These are phyloP conservation scores for Suillus tomentosus DNA, from an alignment of 768 basidiomycete genomes.

Conservation along the genomic window DNA sequence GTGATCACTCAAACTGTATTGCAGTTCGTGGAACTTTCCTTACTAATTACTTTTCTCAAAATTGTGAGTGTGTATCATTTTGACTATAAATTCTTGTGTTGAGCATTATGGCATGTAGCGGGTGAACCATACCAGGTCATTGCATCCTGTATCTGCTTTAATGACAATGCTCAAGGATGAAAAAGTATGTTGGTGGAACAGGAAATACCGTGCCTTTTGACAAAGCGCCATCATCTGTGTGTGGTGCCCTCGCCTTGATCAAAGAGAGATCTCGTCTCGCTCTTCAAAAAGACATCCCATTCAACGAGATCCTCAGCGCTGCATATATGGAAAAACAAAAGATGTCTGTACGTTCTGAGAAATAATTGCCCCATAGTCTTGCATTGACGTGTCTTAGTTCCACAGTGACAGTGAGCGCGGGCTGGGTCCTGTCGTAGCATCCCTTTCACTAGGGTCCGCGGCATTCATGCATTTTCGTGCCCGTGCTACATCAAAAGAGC, in stretches of 20 bases:
- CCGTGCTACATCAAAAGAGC: constrained; percentile 39
- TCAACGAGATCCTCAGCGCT: constrained; percentile 81
- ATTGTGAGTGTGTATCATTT: constrained; percentile 50
- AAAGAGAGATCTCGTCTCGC: constrained; percentile 52
- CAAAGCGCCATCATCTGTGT: constrained; percentile 58
- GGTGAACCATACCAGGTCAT: constrained; percentile 78
- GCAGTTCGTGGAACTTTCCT: constrained; percentile 69
- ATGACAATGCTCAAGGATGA: constrained; percentile 14
- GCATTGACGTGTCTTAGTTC: constrained; percentile 48
- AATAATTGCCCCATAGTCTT: constrained; percentile 3
- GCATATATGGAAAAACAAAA: constrained; percentile 86
- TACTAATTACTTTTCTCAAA: constrained; percentile 86
- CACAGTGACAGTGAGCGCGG: constrained; percentile 80
- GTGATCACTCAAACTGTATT: constrained; percentile 13
- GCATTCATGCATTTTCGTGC: constrained; percentile 81
- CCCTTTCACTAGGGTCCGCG: constrained; percentile 74
- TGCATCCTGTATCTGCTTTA: not conserved
- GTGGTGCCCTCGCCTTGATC: constrained; percentile 59
- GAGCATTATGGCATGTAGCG: constrained; percentile 42
- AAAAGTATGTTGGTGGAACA: constrained; percentile 76
- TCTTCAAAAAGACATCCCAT: constrained; percentile 41
- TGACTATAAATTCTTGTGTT: not conserved
- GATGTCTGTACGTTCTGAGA: constrained; percentile 64
- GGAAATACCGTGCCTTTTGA: constrained; percentile 70
- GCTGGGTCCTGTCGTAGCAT: constrained; percentile 71